Percentiles rank a stretch among this genome's conserved stretches.
Conservation (phyloP, 345 rosid genomes). For the Hirschfeldia incana region DNA sequence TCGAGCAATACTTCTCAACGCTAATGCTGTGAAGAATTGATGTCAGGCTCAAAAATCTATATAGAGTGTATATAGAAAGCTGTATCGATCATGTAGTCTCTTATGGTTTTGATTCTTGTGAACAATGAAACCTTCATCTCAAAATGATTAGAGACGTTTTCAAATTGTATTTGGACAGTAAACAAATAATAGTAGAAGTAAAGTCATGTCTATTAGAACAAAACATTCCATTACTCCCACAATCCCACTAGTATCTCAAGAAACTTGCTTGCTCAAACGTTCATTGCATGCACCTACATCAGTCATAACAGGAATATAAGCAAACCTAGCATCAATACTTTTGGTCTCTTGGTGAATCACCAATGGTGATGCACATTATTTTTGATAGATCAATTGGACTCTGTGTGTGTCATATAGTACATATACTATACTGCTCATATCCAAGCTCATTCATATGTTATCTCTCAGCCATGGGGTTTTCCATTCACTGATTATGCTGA, state of each 20-base stretch:
- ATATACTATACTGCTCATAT: background rate
- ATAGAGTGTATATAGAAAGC: constrained; percentile 24
- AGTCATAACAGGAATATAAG: background rate
- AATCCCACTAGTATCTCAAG: background rate
- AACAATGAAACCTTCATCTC: constrained; percentile 19
- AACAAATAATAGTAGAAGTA: background rate
- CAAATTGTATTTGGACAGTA: constrained; percentile 9
- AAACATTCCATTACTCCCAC: background rate
- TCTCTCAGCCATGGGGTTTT: background rate
- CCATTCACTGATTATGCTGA: background rate
- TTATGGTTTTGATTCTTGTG: constrained; percentile 15
- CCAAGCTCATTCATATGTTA: background rate
- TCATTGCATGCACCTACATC: background rate
- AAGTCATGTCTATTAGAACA: background rate
- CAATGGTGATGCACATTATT: background rate
- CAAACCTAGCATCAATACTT: background rate
- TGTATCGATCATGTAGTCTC: constrained; percentile 14
- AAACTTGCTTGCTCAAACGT: background rate
- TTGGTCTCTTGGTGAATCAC: background rate
- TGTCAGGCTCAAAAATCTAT: constrained; percentile 18
- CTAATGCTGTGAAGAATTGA: constrained; percentile 61
- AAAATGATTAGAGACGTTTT: constrained; percentile 2
- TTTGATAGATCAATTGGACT: background rate
- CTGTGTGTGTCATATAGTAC: constrained; percentile 1
- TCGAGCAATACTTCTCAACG: constrained; percentile 80